Evolutionary conservation across 371 early-diverging fungal species (phyloP).

Genomic region (Mycotypha africana): DNA sequence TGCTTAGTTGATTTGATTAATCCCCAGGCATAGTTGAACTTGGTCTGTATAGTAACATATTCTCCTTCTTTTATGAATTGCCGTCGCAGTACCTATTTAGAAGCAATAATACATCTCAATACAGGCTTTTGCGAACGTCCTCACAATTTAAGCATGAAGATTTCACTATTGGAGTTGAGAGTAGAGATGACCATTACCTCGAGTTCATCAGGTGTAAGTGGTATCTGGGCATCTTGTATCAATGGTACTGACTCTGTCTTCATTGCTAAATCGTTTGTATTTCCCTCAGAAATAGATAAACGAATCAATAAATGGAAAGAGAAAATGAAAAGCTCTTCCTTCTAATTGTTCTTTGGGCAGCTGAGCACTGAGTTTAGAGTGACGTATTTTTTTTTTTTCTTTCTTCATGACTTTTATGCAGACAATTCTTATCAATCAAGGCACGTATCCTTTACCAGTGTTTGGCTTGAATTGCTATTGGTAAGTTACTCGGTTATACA

Average conservation of each 20-base stretch:
- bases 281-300: not conserved
- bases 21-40: slow-evolving; percentile 97
- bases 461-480: too few relatives aligned
- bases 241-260: slow-evolving; percentile 28
- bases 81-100: slow-evolving; percentile 68
- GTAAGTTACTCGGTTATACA: too few relatives aligned
- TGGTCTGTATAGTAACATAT: slow-evolving; percentile 76
- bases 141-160: not conserved
- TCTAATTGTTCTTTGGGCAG: too few relatives aligned
- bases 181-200: slow-evolving; percentile 16
- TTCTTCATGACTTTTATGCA: not conserved
- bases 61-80: slow-evolving; percentile 70
- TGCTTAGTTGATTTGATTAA: slow-evolving; percentile 65
- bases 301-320: not conserved
- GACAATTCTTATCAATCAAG: not conserved
- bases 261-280: slow-evolving; percentile 7
- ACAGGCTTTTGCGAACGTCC: not conserved
- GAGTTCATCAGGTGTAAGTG: slow-evolving; percentile 33
- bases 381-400: not conserved
- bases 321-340: too few relatives aligned
- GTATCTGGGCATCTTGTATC: slow-evolving; percentile 34
- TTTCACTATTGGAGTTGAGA: too few relatives aligned
- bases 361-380: too few relatives aligned
- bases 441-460: slow-evolving; percentile 60
- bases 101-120: not conserved